Base-by-base conservation (phyloP, 495 filamentous ascomycete genomes). In the Penicillium coffeae region DNA sequence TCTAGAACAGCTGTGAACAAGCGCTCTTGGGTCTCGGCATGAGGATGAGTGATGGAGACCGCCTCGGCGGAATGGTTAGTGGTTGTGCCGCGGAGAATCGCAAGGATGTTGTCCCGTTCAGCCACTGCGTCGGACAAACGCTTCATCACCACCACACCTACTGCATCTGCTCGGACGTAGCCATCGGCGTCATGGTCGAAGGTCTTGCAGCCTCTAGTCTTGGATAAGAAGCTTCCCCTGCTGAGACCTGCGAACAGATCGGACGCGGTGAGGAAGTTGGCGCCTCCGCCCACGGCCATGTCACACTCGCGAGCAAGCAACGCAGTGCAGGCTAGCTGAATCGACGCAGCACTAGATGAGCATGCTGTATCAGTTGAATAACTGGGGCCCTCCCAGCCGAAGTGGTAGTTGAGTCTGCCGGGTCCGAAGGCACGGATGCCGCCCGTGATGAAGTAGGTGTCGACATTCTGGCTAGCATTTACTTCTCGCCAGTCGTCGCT, bases 401-500 rank as follows among this genome's bases (percentile, higher is more conserved):
- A 83, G 21, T 38, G 42, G 41, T 56, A 56, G 15, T 49, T 48
- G 55, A 82, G 82, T 45, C 75, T 74, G 5, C 58, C 85, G 9
- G 81, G 80, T 0, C 78, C 78, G 46, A 90, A 91, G 2, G 86
- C 87, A 13, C 86, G 77, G 3, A 81, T 74, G 51, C 80, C 83
- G 32, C 88, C 88, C 0, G 88, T 83, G 54, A 90, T 86, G 68
- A 73, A 88, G 62, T 91, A 90, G 1, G 86, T 89, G 58, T 88
- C 86, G 32, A 91, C 77, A 44, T 89, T 81, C 52, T 90, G 77
- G 2, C 77, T 77, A 14, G 82, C 79, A 53, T 89, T 88, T 41
- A 88, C 80, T 54, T 90, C 87, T 48, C 81, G 80, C 75, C 82
- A 92, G 47, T 93, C 88, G 45, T 90, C 86, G 10, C 80, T 84